Percentiles rank a stretch among this genome's conserved stretches.
Evolutionary conservation across 1,284 basidiomycete genomes (phyloP).

Genomic region (Malassezia restricta): DNA sequence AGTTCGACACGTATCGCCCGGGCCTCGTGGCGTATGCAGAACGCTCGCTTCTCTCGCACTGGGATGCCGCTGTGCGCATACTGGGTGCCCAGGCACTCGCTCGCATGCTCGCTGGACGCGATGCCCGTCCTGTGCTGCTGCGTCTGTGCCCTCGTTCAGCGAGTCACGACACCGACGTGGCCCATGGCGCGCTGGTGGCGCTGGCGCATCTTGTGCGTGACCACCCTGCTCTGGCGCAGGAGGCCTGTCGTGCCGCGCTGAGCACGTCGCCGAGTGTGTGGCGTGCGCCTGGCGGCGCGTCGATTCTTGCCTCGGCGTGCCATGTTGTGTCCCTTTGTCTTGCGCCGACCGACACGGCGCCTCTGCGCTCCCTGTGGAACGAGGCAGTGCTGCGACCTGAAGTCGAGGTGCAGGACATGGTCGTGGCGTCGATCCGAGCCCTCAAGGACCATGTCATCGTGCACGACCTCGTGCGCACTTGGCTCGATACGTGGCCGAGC

Average conservation of each 20-base stretch:
- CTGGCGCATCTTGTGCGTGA: background rate
- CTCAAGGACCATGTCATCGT: constrained; percentile 50
- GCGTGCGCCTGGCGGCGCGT: constrained; percentile 60
- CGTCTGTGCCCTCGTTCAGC: constrained; percentile 37
- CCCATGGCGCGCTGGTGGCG: constrained; percentile 8
- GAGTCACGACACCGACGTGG: background rate
- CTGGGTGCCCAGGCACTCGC: constrained; percentile 60
- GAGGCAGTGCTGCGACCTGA: constrained; percentile 59
- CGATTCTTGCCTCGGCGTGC: constrained; percentile 64
- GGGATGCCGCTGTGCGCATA: constrained; percentile 71
- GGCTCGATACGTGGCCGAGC: constrained; percentile 40
- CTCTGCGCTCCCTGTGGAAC: too few species aligned
- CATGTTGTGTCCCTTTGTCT: constrained; percentile 54
- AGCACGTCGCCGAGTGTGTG: constrained; percentile 2
- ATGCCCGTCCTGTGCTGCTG: constrained; percentile 45
- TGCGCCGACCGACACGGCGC: too few species aligned
- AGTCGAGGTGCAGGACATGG: constrained; percentile 60
- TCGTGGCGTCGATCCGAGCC: constrained; percentile 58
- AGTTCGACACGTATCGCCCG: constrained; percentile 54
- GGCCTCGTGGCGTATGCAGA: constrained; percentile 65
- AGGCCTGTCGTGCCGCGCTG: background rate
- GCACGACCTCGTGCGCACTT: constrained; percentile 52
- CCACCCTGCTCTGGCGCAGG: background rate
- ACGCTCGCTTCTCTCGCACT: constrained; percentile 67
- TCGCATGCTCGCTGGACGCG: constrained; percentile 54